Evolutionary conservation across 192 early-diverging fungal genomes (phyloP).

Genomic region (Coemansia sp.): DNA sequence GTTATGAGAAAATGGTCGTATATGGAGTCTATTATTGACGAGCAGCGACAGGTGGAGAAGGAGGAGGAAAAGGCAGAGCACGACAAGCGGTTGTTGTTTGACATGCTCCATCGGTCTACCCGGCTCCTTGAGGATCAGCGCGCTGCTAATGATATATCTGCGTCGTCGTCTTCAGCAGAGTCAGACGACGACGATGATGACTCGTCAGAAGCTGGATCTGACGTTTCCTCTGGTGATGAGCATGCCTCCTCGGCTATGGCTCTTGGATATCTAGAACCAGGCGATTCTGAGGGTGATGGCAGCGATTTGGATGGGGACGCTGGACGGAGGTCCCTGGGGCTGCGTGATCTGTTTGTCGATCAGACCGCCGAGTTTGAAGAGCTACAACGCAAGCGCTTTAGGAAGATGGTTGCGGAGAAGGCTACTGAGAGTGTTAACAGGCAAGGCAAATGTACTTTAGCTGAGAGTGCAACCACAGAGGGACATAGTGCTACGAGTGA

Average conservation of each 20-base stretch:
- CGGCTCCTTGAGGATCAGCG: constrained; percentile 65
- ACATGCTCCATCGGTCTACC: constrained; percentile 73
- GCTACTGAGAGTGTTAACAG: background rate
- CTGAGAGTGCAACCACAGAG: background rate
- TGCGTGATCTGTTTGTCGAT: background rate
- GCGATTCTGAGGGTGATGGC: background rate
- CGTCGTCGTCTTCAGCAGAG: background rate
- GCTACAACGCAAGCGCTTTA: constrained; percentile 8
- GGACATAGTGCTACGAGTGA: background rate
- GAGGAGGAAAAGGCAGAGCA: constrained; percentile 62
- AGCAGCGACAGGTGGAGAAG: constrained; percentile 60
- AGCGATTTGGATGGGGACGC: background rate
- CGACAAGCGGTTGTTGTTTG: constrained; percentile 66
- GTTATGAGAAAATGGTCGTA: constrained; percentile 73
- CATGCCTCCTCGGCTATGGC: background rate
- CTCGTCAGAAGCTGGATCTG: constrained; percentile 7
- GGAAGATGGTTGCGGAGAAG: too few relatives aligned
- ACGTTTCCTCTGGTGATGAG: background rate
- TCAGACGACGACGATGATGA: background rate
- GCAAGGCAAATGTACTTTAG: background rate
- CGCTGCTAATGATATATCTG: constrained; percentile 2
- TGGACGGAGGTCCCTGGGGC: background rate
- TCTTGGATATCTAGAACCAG: background rate
- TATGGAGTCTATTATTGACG: constrained; percentile 61
- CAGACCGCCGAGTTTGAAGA: constrained; percentile 1